phyloP scores from a whole-genome alignment of 345 rosid genomes.

The Lenwebbia sp. region DNA sequence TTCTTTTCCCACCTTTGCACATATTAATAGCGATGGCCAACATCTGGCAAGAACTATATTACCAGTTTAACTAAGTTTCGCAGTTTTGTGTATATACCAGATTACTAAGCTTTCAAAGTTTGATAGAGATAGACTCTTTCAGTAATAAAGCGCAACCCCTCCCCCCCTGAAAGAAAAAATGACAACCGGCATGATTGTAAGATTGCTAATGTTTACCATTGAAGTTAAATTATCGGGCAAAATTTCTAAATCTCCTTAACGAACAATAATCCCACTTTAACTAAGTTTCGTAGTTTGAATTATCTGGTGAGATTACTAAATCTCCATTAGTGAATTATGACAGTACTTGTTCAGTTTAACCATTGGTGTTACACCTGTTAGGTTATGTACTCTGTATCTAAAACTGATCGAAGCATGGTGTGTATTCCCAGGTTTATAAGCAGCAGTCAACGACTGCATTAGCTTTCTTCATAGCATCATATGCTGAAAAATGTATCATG shows the following conservation, averaged over 20 bases:
- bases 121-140: background rate
- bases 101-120: background rate
- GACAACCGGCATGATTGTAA: background rate
- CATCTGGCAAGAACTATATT: background rate
- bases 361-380: background rate
- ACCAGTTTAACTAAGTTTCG: background rate
- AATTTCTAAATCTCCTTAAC: background rate
- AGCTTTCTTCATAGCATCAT: background rate
- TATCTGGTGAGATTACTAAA: too few species aligned
- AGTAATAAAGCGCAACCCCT: too few species aligned
- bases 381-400: background rate
- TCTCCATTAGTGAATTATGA: background rate
- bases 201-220: background rate
- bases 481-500: background rate
- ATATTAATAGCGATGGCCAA: background rate
- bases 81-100: background rate
- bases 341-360: background rate
- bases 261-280: background rate
- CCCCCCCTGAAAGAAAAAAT: too few species aligned
- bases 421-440: background rate
- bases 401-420: background rate
- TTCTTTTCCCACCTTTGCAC: background rate
- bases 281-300: background rate
- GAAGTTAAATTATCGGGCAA: background rate
- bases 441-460: background rate